These are phyloP conservation scores for Lotmaria passim DNA, from an alignment of 208 protist genomes.

Conservation along the genomic window DNA sequence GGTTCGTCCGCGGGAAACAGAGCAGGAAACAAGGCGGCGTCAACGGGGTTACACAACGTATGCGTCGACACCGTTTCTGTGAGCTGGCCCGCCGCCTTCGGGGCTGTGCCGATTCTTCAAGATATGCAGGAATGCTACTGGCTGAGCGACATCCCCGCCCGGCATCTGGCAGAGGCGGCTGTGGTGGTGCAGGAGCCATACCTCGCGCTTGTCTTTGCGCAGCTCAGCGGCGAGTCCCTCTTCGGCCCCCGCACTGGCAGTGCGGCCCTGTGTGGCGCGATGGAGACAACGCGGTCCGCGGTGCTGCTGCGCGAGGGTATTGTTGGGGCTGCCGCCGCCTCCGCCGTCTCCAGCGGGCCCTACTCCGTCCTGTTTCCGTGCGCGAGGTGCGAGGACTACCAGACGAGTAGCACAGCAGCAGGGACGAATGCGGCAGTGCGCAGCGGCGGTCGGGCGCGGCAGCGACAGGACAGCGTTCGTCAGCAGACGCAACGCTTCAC, in stretches of 20 bases:
- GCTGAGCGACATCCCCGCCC: constrained; percentile 63
- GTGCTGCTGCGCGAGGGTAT: constrained; percentile 22
- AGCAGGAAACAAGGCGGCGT: background rate
- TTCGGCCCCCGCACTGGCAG: constrained; percentile 49
- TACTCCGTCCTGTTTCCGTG: constrained; percentile 66
- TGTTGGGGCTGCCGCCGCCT: background rate
- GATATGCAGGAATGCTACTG: constrained; percentile 68
- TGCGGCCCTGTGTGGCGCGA: constrained; percentile 18
- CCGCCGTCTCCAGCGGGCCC: constrained; percentile 17
- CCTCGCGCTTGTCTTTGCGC: constrained; percentile 55
- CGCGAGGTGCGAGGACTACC: constrained; percentile 16
- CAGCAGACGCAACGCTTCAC: constrained; percentile 20
- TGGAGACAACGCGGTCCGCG: constrained; percentile 21
- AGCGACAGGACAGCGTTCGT: constrained; percentile 24
- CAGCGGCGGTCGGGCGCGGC: constrained; percentile 25
- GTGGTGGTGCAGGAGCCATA: constrained; percentile 44
- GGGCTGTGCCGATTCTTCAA: constrained; percentile 40
- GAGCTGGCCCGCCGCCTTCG: constrained; percentile 29
- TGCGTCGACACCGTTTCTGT: background rate
- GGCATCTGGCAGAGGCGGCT: constrained; percentile 52
- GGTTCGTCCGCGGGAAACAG: constrained; percentile 1
- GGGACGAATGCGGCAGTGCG: background rate
- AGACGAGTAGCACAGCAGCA: background rate
- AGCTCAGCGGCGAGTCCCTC: constrained; percentile 68
- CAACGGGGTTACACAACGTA: background rate